Evolutionary conservation across 1,284 basidiomycete species (phyloP).

Genomic region (Tilletia horrida): DNA sequence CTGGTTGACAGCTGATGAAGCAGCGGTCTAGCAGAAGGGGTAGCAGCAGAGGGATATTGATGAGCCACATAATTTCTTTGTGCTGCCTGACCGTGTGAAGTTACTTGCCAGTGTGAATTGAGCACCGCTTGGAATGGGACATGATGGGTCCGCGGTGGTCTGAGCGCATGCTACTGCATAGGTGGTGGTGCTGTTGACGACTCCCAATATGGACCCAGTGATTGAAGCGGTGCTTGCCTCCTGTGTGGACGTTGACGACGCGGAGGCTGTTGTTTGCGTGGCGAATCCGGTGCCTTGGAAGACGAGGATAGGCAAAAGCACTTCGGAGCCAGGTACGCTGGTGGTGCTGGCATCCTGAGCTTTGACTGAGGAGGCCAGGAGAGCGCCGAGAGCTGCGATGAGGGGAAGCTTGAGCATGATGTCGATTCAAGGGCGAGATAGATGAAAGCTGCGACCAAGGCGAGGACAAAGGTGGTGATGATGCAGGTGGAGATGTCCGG

Average conservation of each 20-base stretch:
- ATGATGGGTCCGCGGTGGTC: neutral
- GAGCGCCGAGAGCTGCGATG: too few species aligned
- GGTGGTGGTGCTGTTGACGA: neutral
- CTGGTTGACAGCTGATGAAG: neutral
- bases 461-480: too few species aligned
- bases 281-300: neutral
- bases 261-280: neutral
- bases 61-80: too few species aligned
- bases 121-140: neutral
- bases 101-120: neutral
- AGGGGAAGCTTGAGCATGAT: too few species aligned
- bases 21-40: constrained; percentile 7
- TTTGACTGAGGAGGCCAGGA: neutral
- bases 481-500: too few species aligned
- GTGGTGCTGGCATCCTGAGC: neutral
- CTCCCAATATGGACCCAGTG: neutral
- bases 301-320: neutral
- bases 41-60: too few species aligned
- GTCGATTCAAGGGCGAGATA: too few species aligned
- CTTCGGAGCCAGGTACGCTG: neutral
- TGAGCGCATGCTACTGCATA: neutral
- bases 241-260: neutral
- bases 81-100: neutral
- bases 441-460: too few species aligned
- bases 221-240: neutral